phyloP scores from a whole-genome alignment of 2,329 filamentous ascomycete genomes.

The Acrocalymma vagum region DNA sequence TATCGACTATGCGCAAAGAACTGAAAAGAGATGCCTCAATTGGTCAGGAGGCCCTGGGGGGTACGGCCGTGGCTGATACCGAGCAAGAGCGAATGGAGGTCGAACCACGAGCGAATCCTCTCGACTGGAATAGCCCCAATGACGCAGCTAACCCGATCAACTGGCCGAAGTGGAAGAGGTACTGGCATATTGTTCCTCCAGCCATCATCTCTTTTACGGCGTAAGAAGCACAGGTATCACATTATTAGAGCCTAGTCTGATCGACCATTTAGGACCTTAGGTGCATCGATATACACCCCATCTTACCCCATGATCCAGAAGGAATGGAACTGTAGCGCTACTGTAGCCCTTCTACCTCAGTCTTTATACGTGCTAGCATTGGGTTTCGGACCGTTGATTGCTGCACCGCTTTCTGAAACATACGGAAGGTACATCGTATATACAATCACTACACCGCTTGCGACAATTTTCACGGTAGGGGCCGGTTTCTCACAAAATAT shows the following conservation, averaged over 20 bases:
- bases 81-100: no score
- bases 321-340: neutral
- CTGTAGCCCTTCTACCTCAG: slow-evolving; percentile 40
- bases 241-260: no score
- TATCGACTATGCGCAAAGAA: no score
- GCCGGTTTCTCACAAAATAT: slow-evolving; percentile 66
- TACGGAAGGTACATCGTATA: slow-evolving; percentile 68
- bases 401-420: slow-evolving; percentile 65
- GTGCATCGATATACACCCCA: no score
- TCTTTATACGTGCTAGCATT: slow-evolving; percentile 67
- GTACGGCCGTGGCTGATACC: no score
- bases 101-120: neutral
- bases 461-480: slow-evolving; percentile 59
- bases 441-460: slow-evolving; percentile 71
- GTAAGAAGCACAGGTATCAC: no score
- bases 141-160: slow-evolving; percentile 2
- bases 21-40: no score
- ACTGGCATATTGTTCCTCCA: slow-evolving; percentile 3
- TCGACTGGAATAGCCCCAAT: slow-evolving; percentile 3
- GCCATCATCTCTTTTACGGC: slow-evolving; percentile 2
- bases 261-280: no score
- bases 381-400: slow-evolving; percentile 64
- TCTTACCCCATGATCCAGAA: no score
- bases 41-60: no score
- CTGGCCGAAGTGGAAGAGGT: slow-evolving; percentile 5